A percentile compares a stretch with the other conserved stretches of the same genome.
phyloP scores from a whole-genome alignment of 805 yeast genomes.

The Priceomyces haplophilus region DNA sequence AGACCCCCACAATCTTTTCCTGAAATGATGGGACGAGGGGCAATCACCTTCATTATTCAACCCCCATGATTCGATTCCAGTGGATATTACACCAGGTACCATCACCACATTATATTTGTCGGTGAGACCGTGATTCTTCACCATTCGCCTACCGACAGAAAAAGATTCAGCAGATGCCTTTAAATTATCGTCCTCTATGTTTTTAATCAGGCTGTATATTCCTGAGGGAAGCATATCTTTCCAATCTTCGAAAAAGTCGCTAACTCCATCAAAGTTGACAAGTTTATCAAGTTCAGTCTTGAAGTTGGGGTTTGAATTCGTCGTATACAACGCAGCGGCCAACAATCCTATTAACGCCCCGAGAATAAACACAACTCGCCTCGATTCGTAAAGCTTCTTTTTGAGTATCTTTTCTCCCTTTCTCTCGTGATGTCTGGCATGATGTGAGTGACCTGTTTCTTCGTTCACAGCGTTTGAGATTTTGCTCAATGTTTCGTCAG shows the following conservation, averaged over 20 bases:
- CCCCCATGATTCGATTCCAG: constrained; percentile 95
- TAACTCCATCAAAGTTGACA: constrained; percentile 53
- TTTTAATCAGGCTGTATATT: constrained; percentile 56
- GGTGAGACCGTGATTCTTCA: constrained; percentile 45
- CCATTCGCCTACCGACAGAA: constrained; percentile 75
- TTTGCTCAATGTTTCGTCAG: background rate
- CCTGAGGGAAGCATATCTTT: constrained; percentile 67
- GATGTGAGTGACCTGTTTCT: constrained; percentile 5
- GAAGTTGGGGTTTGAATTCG: constrained; percentile 37
- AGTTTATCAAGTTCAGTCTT: constrained; percentile 48
- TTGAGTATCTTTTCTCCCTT: constrained; percentile 12
- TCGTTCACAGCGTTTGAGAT: background rate
- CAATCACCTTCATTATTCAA: constrained; percentile 72
- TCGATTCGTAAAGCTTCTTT: constrained; percentile 42
- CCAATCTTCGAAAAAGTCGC: constrained; percentile 68
- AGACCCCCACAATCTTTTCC: constrained; percentile 95
- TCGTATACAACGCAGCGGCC: constrained; percentile 57
- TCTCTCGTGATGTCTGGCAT: constrained; percentile 40
- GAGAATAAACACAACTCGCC: constrained; percentile 57
- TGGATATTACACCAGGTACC: constrained; percentile 95
- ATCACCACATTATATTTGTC: constrained; percentile 78
- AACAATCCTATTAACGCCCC: constrained; percentile 74
- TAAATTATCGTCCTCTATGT: constrained; percentile 40
- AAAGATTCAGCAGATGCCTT: constrained; percentile 74
- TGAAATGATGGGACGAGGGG: constrained; percentile 77